Base-by-base conservation (phyloP, 2,329 filamentous ascomycete species). In the Fusarium multiceps region DNA sequence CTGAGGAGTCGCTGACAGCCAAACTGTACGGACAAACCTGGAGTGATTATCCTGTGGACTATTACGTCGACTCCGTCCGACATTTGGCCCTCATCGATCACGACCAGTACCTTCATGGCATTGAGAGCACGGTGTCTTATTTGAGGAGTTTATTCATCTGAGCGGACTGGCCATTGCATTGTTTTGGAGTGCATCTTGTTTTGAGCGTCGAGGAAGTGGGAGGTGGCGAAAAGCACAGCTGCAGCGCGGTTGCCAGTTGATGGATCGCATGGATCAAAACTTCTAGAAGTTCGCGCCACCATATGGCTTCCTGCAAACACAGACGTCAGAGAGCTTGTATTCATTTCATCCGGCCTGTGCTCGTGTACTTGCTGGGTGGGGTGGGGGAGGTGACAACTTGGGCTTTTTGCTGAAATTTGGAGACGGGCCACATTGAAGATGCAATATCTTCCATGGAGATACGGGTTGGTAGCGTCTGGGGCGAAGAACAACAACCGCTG, bases 1-100 rank as follows among this genome's bases (percentile, higher is more conserved):
- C 78, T 97, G 77, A 82, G 48, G 47, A 41, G 40, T 47, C 34
- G 37, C 32, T 16, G 55, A 57, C 32, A 45, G 40, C 28, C 53
- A 60, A 56, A 59, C 51, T 58, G 48, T 32, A 65, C 40, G 48
- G 50, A 55, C 61, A 64, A 59, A 67, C 40, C 60, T 45, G 58
- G 49, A 54, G 42, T 60, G 45, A 42, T 56, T 21, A 53, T 46
- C 55, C 20, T 58, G 46, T 55, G 47, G 59, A 63, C 57, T 59
- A 41, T 56, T 41, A 45, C 42, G 63, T 57, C 62, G 51, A 74
- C 58, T 49, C 61, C 51, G 48, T 70, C 63, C 54, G 61, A 61
- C 58, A 74, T 68, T 66, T 69, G 68, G 64, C 63, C 59, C 59
- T 63, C 59, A 66, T 55, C 71, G 65, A 71, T 72, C 54, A 66